phyloP scores from a whole-genome alignment of 2,329 filamentous ascomycete species.

The Penicillium brasilianum region DNA sequence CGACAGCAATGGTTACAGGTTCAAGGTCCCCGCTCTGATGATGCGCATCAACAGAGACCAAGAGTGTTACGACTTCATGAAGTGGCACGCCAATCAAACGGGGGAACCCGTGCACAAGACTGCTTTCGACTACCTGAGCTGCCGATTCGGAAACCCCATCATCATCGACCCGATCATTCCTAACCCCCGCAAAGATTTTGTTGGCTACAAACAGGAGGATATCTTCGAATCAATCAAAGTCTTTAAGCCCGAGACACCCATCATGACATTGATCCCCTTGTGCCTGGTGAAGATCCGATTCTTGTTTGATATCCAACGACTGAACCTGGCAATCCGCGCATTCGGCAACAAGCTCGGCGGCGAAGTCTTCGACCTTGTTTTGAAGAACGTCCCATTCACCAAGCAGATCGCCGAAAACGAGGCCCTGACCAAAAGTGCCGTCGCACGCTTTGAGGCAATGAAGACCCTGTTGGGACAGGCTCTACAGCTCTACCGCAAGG shows the following conservation, averaged over 20 bases:
- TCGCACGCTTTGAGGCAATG: not conserved
- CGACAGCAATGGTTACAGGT: constrained; percentile 4
- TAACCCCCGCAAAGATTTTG: not conserved
- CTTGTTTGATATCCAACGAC: not conserved
- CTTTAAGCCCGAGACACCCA: not conserved
- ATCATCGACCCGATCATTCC: not conserved
- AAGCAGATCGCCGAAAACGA: too few species aligned
- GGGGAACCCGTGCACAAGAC: not conserved
- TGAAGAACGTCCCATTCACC: not conserved
- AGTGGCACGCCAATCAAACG: not conserved
- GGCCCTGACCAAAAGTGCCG: not conserved
- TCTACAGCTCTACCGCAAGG: not conserved
- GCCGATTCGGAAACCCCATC: not conserved
- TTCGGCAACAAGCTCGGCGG: not conserved
- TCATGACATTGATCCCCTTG: not conserved
- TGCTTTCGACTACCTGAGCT: not conserved
- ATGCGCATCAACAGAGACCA: constrained; percentile 11
- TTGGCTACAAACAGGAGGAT: not conserved
- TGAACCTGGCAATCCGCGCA: not conserved
- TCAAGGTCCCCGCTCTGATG: constrained; percentile 1
- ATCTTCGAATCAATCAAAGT: not conserved
- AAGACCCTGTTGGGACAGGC: not conserved
- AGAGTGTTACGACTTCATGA: constrained; percentile 16
- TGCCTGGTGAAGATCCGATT: not conserved
- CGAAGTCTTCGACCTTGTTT: not conserved